These are phyloP conservation scores for Cerrena zonata DNA, from an alignment of 1,284 basidiomycete species.

Conservation along the genomic window DNA sequence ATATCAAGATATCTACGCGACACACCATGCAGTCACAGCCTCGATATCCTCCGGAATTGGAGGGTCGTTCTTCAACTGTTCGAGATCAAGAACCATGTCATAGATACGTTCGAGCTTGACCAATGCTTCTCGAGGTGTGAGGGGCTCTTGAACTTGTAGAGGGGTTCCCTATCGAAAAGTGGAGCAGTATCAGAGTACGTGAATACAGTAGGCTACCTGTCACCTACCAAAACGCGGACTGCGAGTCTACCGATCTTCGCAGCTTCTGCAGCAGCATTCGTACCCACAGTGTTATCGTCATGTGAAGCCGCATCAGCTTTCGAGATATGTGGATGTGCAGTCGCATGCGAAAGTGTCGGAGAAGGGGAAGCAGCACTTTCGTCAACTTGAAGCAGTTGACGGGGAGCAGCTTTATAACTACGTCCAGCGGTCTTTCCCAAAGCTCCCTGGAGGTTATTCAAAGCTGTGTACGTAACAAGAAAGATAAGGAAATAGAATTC, in stretches of 20 bases:
- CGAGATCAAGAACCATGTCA: slow-evolving; percentile 78
- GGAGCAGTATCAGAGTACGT: slow-evolving; percentile 1
- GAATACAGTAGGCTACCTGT: not conserved
- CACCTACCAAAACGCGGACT: slow-evolving; percentile 50
- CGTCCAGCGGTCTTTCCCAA: slow-evolving; percentile 89
- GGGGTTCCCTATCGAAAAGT: slow-evolving; percentile 40
- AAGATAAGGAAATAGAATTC: not conserved
- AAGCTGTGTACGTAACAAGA: slow-evolving; percentile 36
- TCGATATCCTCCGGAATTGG: slow-evolving; percentile 64
- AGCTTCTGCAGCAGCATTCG: slow-evolving; percentile 58
- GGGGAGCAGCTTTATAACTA: slow-evolving; percentile 91
- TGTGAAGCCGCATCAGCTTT: slow-evolving; percentile 44
- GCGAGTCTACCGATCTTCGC: slow-evolving; percentile 68
- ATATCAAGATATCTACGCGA: not conserved
- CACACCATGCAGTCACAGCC: slow-evolving; percentile 49
- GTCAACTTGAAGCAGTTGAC: slow-evolving; percentile 89
- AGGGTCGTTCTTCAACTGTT: slow-evolving; percentile 80
- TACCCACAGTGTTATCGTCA: slow-evolving; percentile 11
- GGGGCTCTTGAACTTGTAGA: slow-evolving; percentile 63
- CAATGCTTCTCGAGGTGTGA: slow-evolving; percentile 76
- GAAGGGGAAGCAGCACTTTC: slow-evolving; percentile 39
- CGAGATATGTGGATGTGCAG: slow-evolving; percentile 50
- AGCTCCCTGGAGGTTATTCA: slow-evolving; percentile 87
- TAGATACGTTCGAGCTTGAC: slow-evolving; percentile 83
- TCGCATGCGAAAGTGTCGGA: slow-evolving; percentile 44